Conservation (phyloP, 352 stramenopile genomes). For the Phytophthora tubulina region DNA sequence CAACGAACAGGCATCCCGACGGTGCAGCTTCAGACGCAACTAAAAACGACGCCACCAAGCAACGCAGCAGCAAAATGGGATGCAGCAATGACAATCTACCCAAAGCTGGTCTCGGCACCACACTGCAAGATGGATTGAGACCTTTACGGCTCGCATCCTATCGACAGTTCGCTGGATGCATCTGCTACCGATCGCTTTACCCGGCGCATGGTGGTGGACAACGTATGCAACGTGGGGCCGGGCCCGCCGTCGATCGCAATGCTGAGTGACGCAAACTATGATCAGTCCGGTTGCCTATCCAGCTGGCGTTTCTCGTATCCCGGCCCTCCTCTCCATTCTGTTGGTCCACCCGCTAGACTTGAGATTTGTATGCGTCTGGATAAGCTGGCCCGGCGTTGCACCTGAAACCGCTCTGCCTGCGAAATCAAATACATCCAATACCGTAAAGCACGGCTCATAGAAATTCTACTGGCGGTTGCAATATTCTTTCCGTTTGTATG, state of each 20-base stretch:
- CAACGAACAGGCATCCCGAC: constrained; percentile 20
- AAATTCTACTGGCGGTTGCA: no score
- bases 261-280: constrained; percentile 29
- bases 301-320: constrained; percentile 36
- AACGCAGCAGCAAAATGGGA: neutral
- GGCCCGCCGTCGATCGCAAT: constrained; percentile 14
- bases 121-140: neutral
- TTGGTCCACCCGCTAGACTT: constrained; percentile 22
- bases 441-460: no score
- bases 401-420: constrained; percentile 23
- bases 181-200: constrained; percentile 12
- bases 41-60: constrained; percentile 15
- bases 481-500: neutral
- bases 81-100: neutral
- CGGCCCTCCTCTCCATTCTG: constrained; percentile 26
- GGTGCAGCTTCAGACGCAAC: constrained; percentile 28
- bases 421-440: neutral
- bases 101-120: neutral
- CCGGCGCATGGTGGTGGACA: constrained; percentile 17
- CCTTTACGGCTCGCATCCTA: constrained; percentile 25
- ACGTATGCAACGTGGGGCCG: constrained; percentile 11
- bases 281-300: constrained; percentile 30
- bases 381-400: constrained; percentile 1
- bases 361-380: constrained; percentile 4
- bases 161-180: constrained; percentile 28